Evolutionary conservation across 176 grass and related monocot genomes (phyloP).

Genomic region (Microstegium vimineum): DNA sequence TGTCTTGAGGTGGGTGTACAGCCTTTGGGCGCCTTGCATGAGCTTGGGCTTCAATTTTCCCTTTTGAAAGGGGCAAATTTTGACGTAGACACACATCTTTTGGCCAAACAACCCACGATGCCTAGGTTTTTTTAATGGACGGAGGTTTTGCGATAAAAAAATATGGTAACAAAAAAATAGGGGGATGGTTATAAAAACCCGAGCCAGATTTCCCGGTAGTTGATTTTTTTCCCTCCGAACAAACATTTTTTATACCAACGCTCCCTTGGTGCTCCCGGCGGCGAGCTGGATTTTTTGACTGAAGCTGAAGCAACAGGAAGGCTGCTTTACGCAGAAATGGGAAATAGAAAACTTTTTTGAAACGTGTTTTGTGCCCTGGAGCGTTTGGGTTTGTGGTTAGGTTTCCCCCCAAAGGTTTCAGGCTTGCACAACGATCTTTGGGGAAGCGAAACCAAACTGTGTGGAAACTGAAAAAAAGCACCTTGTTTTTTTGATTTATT

Average conservation of each 20-base stretch:
- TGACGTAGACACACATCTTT: no score
- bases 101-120: no score
- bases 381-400: neutral
- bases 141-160: neutral
- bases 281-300: neutral
- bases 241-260: neutral
- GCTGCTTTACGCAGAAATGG: neutral
- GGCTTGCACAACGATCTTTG: neutral
- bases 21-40: neutral
- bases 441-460: neutral
- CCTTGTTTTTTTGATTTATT: no score
- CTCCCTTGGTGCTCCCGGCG: neutral
- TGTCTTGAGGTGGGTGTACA: neutral
- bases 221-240: neutral
- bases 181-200: no score
- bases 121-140: no score
- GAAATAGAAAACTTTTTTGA: neutral
- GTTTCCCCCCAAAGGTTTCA: neutral
- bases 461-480: no score
- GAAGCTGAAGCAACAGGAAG: conserved; percentile 8
- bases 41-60: neutral
- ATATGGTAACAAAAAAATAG: no score
- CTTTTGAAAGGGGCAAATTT: neutral
- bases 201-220: no score
- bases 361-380: neutral